These are phyloP conservation scores for Colletotrichum tabaci DNA, from an alignment of 2,329 filamentous ascomycete species.

Conservation along the genomic window DNA sequence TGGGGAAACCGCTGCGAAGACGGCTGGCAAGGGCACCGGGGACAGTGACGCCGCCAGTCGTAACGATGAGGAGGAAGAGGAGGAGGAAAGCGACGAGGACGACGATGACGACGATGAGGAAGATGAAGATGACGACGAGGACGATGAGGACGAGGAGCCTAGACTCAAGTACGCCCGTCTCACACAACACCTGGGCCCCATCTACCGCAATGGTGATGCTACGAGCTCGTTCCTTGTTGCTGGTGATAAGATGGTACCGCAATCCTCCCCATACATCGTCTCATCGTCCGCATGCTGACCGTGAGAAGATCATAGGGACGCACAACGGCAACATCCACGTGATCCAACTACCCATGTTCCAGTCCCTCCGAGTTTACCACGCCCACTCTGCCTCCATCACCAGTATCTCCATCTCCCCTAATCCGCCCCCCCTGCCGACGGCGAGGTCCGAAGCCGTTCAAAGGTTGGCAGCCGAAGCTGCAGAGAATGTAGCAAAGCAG, in stretches of 20 bases:
- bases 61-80: conserved; percentile 40
- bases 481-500: conserved; percentile 48
- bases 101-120: conserved; percentile 61
- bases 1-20: conserved; percentile 29
- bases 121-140: conserved; percentile 62
- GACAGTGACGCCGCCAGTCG: conserved; percentile 45
- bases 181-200: conserved; percentile 82
- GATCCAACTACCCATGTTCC: conserved; percentile 85
- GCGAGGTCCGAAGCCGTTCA: conserved; percentile 58
- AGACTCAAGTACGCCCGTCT: conserved; percentile 92
- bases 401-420: conserved; percentile 90
- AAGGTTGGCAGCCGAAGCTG: conserved; percentile 54
- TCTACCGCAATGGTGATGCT: conserved; percentile 96
- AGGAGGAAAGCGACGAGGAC: conserved; percentile 46
- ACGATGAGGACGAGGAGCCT: conserved; percentile 90
- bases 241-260: conserved; percentile 93
- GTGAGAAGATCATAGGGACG: conserved; percentile 84
- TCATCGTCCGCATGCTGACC: conserved; percentile 43
- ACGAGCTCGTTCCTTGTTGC: conserved; percentile 92
- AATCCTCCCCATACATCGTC: conserved; percentile 1
- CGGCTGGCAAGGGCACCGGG: conserved; percentile 42
- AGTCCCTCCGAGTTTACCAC: conserved; percentile 87
- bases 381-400: conserved; percentile 95
- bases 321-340: conserved; percentile 98
- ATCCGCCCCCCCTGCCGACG: conserved; percentile 70